phyloP scores from a whole-genome alignment of 108 stramenopile species.

The Fistulifera solaris region DNA sequence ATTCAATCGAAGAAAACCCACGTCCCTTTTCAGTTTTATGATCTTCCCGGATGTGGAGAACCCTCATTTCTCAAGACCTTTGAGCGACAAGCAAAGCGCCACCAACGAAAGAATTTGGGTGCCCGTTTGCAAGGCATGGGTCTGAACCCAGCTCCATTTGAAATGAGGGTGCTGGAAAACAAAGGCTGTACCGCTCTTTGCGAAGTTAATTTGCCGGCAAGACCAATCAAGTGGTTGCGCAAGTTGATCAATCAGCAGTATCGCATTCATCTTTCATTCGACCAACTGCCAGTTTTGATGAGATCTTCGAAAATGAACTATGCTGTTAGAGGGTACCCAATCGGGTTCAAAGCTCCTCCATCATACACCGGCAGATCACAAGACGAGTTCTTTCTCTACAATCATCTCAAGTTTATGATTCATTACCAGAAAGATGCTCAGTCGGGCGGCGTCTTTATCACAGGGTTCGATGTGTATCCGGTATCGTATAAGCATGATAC shows the following conservation, averaged over 20 bases:
- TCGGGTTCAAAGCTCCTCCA: conserved; percentile 69
- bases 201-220: conserved; percentile 35
- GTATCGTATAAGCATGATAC: conserved; percentile 69
- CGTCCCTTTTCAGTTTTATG: conserved; percentile 94
- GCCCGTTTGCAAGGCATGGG: conserved; percentile 61
- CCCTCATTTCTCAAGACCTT: conserved; percentile 10
- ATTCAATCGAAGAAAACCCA: conserved; percentile 80
- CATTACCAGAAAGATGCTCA: conserved; percentile 53
- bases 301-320: conserved; percentile 69
- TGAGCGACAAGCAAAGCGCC: neutral
- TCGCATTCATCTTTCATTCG: conserved; percentile 82
- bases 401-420: conserved; percentile 83
- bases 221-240: conserved; percentile 59
- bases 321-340: conserved; percentile 72
- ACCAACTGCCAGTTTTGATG: conserved; percentile 73
- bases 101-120: conserved; percentile 55
- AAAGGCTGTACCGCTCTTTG: conserved; percentile 55
- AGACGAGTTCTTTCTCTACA: conserved; percentile 73
- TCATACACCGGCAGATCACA: conserved; percentile 32
- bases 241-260: conserved; percentile 90
- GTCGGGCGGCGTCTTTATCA: conserved; percentile 46
- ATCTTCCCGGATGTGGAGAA: conserved; percentile 65
- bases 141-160: conserved; percentile 54
- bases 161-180: conserved; percentile 32
- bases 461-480: conserved; percentile 86